Evolutionary conservation across 495 filamentous ascomycete species (phyloP), one percentile per base, ranked within the genome.

Genomic region (Lichina pygmaea): DNA sequence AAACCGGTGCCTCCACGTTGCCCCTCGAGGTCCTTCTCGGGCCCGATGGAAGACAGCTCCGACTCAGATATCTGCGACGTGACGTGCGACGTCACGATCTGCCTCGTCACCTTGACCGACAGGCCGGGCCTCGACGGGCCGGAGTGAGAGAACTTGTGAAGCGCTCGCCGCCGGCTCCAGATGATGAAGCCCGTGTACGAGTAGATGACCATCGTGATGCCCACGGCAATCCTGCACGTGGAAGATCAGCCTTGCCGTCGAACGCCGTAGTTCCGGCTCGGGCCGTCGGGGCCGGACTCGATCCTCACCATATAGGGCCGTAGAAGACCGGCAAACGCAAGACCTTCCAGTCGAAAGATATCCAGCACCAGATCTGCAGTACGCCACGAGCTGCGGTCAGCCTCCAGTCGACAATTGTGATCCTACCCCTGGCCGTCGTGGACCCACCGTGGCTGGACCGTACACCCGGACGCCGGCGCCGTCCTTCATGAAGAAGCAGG

Each of bases 291-390:
- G n/a, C n/a, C n/a, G n/a, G 24, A 24, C 24, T 24, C 24, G 4
- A 4, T 24, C 24, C 60, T 53, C 52, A 79, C 83, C 84, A 91
- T 31, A 86, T 73, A 7, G 83, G 82, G 0, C 69, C 83, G 55
- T 93, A 93, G 56, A 93, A 86, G 32, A 70, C 66, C 9, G 73
- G 73, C 41, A 91, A 72, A 33, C 83, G 73, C 45, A 83, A 67
- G 33, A 77, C 66, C 48, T 83, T 77, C 73, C 76, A 86, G 13
- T 67, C 53, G 2, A 54, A 49, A 46, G 66, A 64, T 24, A 91
- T 60, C 84, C 84, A 93, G 55, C 84, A 93, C 84, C 84, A 93
- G 24, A 91, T 59, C 43, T 74, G 45, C 16, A 5, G 8, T 0
- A 24, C 24, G 24, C 24, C 24, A 24, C 24, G 24, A 24, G 24